Evolutionary conservation across 257 asterid genomes (phyloP), one percentile per base, ranked within the genome.

Genomic region (Jacaranda mimosifolia): DNA sequence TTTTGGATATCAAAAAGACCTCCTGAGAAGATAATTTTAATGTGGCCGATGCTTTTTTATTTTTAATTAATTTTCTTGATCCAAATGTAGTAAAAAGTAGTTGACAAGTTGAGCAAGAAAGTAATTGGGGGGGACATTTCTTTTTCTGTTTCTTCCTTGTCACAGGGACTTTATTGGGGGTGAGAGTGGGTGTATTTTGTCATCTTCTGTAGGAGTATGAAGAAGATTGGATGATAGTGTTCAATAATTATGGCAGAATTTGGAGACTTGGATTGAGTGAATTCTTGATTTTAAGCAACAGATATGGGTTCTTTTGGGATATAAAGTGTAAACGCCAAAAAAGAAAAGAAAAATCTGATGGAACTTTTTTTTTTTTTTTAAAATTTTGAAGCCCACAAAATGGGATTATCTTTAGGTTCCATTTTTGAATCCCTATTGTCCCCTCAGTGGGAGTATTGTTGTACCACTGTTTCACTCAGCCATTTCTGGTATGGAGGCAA

Each of bases 371-470:
- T 51, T 14, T 17, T 9, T 43, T 40, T 52, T 18, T 13, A 68
- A 70, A 71, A 39, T 26, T 26, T 26, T 6, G 63, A 32, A 57
- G 26, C 70, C 75, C 68, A 60, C 68, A 75, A 32, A 75, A 39
- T 19, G 75, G 32, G 63, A 67, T 65, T 57, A 70, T 64, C 69
- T 45, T 21, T 7, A n/a, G 17, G 64, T 56, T 26, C 67, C 70
- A 49, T 65, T 73, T 66, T 75, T 35, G 45, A 38, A 67, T 56
- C 66, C 53, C 38, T 46, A 12, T 26, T 73, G 83, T 80, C 78
- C 73, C 83, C 81, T 49, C 1, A 63, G 86, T 75, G 83, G 78
- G 73, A 79, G 79, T 70, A 68, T 51, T 74, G 76, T 72, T 80
- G 78, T 53, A 63, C 45, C 77, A 77, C 72, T 77, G 62, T 73